Evolutionary conservation across 208 protist genomes (phyloP).

Genomic region (Wallacemonas sp.): DNA sequence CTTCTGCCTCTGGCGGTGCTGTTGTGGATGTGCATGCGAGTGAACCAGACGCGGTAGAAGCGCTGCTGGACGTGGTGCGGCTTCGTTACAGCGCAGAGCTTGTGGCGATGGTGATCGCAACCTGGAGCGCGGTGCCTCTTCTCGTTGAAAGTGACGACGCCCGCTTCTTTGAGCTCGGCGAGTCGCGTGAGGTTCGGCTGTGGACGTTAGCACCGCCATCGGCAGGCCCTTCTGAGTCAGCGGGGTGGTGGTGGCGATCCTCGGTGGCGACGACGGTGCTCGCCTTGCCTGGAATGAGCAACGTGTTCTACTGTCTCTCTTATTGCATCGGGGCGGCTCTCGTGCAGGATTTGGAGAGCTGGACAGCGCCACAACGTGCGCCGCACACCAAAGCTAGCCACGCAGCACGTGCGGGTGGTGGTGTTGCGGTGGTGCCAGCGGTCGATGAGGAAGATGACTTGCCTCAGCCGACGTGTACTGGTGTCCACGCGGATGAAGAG

Average conservation of each 20-base stretch:
- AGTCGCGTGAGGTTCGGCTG: constrained; percentile 15
- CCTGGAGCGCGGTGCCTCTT: constrained; percentile 37
- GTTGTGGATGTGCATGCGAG: no score
- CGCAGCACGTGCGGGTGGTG: constrained; percentile 5
- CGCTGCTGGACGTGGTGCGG: constrained; percentile 49
- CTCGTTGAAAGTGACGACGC: constrained; percentile 53
- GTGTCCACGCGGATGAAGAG: constrained; percentile 17
- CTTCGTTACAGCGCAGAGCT: constrained; percentile 66
- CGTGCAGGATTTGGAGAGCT: constrained; percentile 26
- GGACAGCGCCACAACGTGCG: constrained; percentile 14
- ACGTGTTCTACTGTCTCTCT: constrained; percentile 67
- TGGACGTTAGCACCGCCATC: background rate
- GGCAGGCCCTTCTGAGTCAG: background rate
- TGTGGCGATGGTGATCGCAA: constrained; percentile 50
- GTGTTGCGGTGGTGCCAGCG: background rate
- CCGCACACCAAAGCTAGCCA: no score
- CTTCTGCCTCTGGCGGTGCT: no score
- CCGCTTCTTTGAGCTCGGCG: constrained; percentile 42
- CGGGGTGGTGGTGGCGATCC: background rate
- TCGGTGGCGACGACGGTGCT: constrained; percentile 30
- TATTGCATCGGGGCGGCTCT: constrained; percentile 63
- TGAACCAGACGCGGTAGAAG: constrained; percentile 31
- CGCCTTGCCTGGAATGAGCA: constrained; percentile 43
- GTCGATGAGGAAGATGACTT: constrained; percentile 8
- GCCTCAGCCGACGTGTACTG: no score